Evolutionary conservation across 345 rosid genomes (phyloP).

Genomic region (Aurinia saxatilis): DNA sequence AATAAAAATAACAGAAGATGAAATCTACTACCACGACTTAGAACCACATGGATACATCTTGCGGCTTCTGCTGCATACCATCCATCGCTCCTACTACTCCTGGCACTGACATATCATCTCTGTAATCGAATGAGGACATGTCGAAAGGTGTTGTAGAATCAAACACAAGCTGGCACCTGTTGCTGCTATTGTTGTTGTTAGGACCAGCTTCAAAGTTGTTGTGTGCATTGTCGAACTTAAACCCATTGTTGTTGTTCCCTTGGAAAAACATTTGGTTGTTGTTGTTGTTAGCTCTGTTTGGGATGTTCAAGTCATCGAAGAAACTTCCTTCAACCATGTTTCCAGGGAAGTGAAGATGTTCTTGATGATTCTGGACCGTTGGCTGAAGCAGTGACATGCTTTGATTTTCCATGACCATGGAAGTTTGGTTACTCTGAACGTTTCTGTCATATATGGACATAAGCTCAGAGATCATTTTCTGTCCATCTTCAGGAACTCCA

Average conservation of each 20-base stretch:
- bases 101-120: conserved; percentile 55
- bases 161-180: conserved; percentile 47
- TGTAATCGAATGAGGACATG: conserved; percentile 53
- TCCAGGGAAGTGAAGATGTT: conserved; percentile 40
- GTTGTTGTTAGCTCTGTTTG: conserved; percentile 26
- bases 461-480: conserved; percentile 74
- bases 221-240: conserved; percentile 6
- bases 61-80: conserved; percentile 62
- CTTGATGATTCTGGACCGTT: conserved; percentile 50
- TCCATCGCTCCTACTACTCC: conserved; percentile 36
- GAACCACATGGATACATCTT: conserved; percentile 72
- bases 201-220: conserved; percentile 36
- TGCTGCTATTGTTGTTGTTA: conserved; percentile 21
- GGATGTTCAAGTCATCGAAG: conserved; percentile 51
- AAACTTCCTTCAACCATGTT: conserved; percentile 45
- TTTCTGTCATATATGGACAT: conserved; percentile 74
- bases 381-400: conserved; percentile 32
- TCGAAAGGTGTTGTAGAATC: conserved; percentile 53
- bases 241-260: conserved; percentile 31
- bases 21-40: conserved; percentile 24
- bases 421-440: conserved; percentile 43
- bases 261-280: conserved; percentile 42
- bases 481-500: conserved; percentile 95
- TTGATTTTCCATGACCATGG: conserved; percentile 37
- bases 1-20: conserved; percentile 11